Base-by-base conservation (phyloP, 179 eudicot species). In the Spergularia azorica region DNA sequence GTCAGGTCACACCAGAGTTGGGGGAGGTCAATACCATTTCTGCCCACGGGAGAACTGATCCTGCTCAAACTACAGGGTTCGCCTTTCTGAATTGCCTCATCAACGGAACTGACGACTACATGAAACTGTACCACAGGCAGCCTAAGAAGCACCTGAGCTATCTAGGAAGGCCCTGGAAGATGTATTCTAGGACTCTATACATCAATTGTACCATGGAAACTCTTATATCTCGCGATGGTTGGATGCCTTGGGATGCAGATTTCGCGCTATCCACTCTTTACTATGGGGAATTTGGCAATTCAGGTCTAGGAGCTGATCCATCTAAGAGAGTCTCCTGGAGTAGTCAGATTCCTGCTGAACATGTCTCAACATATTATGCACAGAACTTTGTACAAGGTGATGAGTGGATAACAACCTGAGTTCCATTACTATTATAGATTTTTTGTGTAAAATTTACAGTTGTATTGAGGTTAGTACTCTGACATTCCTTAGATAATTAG, bases 131-230 rank as follows among this genome's bases (percentile, higher is more conserved):
- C 71, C 32, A 56, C 18, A 69, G 67, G 43, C 67, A 72, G 61
- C 84, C 84, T n/a, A 67, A 52, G 8, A 70, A 20, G 61, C 84
- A 81, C 56, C 72, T 43, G 60, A 86, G 76, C 79, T 86, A 80
- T 60, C 48, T 86, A 48, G 88, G 84, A 4, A 78, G 88, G 72
- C 88, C 88, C 0, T 86, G 86, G 88, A 86, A 83, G 79, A 74
- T 70, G 84, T 86, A 72, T 39, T 83, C 86, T 13, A 74, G 88
- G 46, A 86, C 84, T 0, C 83, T 86, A 6, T 86, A 58, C 7
- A 70, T 86, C 46, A 79, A 76, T 38, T 78, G 81, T 38, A 65
- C 41, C n/a, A 14, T 86, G 81, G 88, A 70, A 46, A 65, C 32
- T 12, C 70, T 86, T 5, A 79, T 86, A 57, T 55, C 14, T 39